These are phyloP conservation scores for Candolleomyces efflorescens DNA, from an alignment of 768 basidiomycete genomes.

Conservation along the genomic window DNA sequence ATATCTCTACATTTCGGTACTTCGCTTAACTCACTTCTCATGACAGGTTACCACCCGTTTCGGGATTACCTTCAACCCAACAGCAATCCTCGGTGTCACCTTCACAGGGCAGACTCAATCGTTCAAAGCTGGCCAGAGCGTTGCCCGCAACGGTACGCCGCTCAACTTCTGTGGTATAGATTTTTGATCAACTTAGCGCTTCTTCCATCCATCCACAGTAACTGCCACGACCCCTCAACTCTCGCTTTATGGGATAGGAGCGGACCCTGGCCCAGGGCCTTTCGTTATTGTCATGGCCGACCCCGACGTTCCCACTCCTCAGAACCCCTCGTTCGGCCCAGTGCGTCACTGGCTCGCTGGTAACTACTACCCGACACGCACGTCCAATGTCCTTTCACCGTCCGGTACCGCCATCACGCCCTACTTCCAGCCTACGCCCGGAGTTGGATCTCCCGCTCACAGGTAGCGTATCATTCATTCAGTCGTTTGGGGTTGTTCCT, in stretches of 20 bases:
- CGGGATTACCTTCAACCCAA: background rate
- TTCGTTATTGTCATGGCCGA: constrained; percentile 47
- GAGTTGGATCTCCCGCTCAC: constrained; percentile 38
- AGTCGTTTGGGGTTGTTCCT: background rate
- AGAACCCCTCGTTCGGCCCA: constrained; percentile 33
- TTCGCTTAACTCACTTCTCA: no score
- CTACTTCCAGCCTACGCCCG: constrained; percentile 38
- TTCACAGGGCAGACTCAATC: background rate
- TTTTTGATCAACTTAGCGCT: background rate
- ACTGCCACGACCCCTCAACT: background rate
- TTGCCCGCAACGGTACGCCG: background rate
- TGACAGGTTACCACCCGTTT: background rate
- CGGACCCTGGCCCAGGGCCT: constrained; percentile 35
- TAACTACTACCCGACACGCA: constrained; percentile 23
- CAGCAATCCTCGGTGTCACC: background rate
- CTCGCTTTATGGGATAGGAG: constrained; percentile 13
- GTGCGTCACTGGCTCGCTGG: constrained; percentile 47
- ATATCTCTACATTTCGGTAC: no score
- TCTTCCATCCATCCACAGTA: background rate
- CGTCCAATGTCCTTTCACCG: constrained; percentile 24
- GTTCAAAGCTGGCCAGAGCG: background rate
- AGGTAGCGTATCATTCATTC: constrained; percentile 23
- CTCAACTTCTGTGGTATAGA: background rate
- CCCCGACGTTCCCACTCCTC: constrained; percentile 44
- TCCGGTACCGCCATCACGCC: constrained; percentile 37